Base-by-base conservation (phyloP, 2,329 filamentous ascomycete genomes). In the Bimuria novae-zelandiae region DNA sequence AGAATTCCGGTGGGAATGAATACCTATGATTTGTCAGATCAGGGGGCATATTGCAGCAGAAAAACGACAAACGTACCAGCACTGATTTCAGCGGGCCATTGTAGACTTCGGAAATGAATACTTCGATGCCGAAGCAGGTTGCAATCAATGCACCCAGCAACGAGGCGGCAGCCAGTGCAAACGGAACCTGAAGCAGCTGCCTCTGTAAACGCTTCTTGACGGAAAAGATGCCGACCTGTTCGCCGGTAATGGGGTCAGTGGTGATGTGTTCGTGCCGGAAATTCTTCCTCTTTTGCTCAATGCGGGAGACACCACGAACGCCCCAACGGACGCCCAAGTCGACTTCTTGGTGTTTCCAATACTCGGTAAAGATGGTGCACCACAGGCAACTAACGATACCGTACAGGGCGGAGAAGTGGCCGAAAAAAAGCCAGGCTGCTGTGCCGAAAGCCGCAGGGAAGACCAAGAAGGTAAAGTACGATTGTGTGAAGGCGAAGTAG, bases 41-140 rank as follows among this genome's bases (percentile, higher is more conserved):
- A n/a, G 8, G 1, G 2, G 16, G 29, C n/a, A n/a, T n/a, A n/a
- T n/a, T n/a, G n/a, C n/a, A 5, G n/a, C 19, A 21, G 0, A 16
- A 21, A 36, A 22, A 19, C 6, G n/a, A 6, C 17, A n/a, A 11
- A 74, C 85, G 72, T 73, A 92, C 91, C 62, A 99, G 73, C 54
- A 95, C 87, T 17, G 84, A 83, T 76, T 97, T 96, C 59, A 96
- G 85, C 0, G 92, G 91, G 0, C 94, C 94, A 54, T 87, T 84
- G 73, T 99, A 97, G 14, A 97, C 86, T 74, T 99, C 92, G 0
- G 89, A 92, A 61, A 99, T 90, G 76, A 97, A 97, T 27, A 97
- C 90, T 71, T 99, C 94, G 56, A 97, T 90, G 7, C 87, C 89
- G 72, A 97, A 97, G 68, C 90, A 94, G 12, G 85, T 85, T 11